phyloP scores from a whole-genome alignment of 495 filamentous ascomycete genomes.

The Polyplosphaeria fusca region DNA sequence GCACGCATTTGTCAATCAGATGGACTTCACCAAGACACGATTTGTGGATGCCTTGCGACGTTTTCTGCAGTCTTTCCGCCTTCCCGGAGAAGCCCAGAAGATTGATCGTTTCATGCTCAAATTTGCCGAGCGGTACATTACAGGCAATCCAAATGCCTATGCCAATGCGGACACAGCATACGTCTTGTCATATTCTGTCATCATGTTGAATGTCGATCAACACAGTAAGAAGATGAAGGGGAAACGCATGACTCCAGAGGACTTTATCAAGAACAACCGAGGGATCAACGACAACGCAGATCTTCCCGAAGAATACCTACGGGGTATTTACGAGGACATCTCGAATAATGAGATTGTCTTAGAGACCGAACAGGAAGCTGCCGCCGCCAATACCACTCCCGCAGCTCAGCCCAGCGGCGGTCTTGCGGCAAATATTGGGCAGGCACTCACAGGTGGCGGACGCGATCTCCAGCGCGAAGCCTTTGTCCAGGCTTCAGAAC shows the following conservation, averaged over 20 bases:
- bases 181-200: conserved; percentile 91
- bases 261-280: conserved; percentile 98
- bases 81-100: conserved; percentile 97
- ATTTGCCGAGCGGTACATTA: conserved; percentile 92
- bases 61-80: conserved; percentile 90
- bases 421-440: conserved; percentile 80
- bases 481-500: conserved; percentile 88
- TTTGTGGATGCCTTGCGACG: conserved; percentile 90
- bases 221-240: conserved; percentile 84
- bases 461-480: conserved; percentile 90
- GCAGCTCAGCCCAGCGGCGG: conserved; percentile 60
- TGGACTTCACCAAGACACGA: conserved; percentile 90
- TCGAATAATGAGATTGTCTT: conserved; percentile 88
- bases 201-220: conserved; percentile 67
- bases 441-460: conserved; percentile 84
- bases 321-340: conserved; percentile 90
- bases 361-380: conserved; percentile 82
- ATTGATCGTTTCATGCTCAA: conserved; percentile 99
- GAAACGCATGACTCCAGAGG: conserved; percentile 83
- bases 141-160: conserved; percentile 93
- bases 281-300: conserved; percentile 97
- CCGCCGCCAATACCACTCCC: conserved; percentile 63
- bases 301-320: conserved; percentile 87
- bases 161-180: conserved; percentile 98
- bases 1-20: conserved; percentile 94